These are phyloP conservation scores for Paecilomyces dactylethromorphus DNA, from an alignment of 2,329 filamentous ascomycete species.

Conservation along the genomic window DNA sequence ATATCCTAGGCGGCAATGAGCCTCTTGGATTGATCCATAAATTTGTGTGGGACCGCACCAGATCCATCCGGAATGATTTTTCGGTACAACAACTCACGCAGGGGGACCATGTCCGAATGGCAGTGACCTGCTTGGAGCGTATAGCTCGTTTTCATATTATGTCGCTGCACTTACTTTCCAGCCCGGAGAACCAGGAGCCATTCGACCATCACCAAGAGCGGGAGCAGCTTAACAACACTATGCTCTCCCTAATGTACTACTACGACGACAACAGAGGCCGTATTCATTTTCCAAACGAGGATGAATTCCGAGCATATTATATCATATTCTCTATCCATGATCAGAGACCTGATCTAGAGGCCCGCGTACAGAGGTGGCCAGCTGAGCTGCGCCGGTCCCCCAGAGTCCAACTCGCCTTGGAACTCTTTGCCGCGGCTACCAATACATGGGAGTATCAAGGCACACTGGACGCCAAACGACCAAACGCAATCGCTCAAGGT, in stretches of 20 bases:
- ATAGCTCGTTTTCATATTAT: slow-evolving; percentile 60
- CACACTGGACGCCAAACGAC: slow-evolving; percentile 42
- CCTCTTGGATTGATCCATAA: slow-evolving; percentile 49
- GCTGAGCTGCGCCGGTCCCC: slow-evolving; percentile 42
- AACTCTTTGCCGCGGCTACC: slow-evolving; percentile 50
- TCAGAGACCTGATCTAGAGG: slow-evolving; percentile 49
- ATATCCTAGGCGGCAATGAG: slow-evolving; percentile 46
- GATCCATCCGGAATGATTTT: slow-evolving; percentile 59
- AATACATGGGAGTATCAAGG: slow-evolving; percentile 48
- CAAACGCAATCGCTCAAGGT: slow-evolving; percentile 50
- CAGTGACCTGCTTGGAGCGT: slow-evolving; percentile 55
- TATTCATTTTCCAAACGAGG: slow-evolving; percentile 50
- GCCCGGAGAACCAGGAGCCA: slow-evolving; percentile 43
- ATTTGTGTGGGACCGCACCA: slow-evolving; percentile 61
- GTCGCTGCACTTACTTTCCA: slow-evolving; percentile 54
- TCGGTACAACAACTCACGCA: slow-evolving; percentile 56
- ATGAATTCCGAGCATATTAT: slow-evolving; percentile 59
- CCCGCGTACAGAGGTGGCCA: slow-evolving; percentile 52
- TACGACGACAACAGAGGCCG: slow-evolving; percentile 50
- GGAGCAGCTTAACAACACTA: slow-evolving; percentile 58
- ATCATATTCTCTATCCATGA: slow-evolving; percentile 51
- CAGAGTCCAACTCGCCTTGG: slow-evolving; percentile 50
- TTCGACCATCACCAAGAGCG: slow-evolving; percentile 56
- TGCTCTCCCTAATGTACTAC: slow-evolving; percentile 55
- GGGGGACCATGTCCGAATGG: slow-evolving; percentile 48